A percentile compares a stretch with the other conserved stretches of the same genome.
Evolutionary conservation across 768 basidiomycete species (phyloP).

Genomic region (Hypholoma sublateritium): DNA sequence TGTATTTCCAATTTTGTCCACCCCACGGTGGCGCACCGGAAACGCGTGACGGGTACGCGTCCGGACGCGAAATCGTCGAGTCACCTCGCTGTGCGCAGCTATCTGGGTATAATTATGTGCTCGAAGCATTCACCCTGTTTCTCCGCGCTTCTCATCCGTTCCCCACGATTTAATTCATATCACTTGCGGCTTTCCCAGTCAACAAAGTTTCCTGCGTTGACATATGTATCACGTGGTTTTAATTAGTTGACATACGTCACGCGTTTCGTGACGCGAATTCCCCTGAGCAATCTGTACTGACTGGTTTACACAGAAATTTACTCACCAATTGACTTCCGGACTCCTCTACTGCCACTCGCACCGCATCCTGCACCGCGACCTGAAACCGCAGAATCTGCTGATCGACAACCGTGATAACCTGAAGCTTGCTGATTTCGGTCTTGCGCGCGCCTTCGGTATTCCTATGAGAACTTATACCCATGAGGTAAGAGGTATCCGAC

Average conservation of each 20-base stretch:
- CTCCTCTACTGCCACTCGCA: slow-evolving; percentile 94
- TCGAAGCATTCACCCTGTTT: background rate
- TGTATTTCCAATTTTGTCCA: slow-evolving; percentile 9
- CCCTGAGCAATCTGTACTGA: slow-evolving; percentile 5
- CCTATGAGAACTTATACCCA: slow-evolving; percentile 99
- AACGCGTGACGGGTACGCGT: slow-evolving; percentile 27
- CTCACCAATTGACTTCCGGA: slow-evolving; percentile 88
- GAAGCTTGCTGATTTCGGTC: slow-evolving; percentile 95
- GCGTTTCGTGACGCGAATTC: slow-evolving; percentile 18
- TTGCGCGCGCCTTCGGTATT: slow-evolving; percentile 96
- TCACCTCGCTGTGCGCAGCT: slow-evolving; percentile 1
- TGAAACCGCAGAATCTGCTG: slow-evolving; percentile 95
- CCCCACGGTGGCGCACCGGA: slow-evolving; percentile 12
- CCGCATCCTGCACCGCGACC: slow-evolving; percentile 93
- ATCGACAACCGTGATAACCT: slow-evolving; percentile 89
- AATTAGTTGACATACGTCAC: slow-evolving; percentile 24
- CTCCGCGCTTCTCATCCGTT: slow-evolving; percentile 11
- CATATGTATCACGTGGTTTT: slow-evolving; percentile 26
- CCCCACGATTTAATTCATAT: slow-evolving; percentile 11
- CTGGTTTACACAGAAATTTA: slow-evolving; percentile 76
- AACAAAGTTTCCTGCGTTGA: slow-evolving; percentile 16
- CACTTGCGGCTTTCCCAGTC: slow-evolving; percentile 4
- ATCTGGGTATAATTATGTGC: background rate
- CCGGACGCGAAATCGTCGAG: slow-evolving; percentile 13
- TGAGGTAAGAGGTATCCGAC: slow-evolving; percentile 55